Evolutionary conservation across 2,329 filamentous ascomycete genomes (phyloP).

Genomic region (Trichoderma sp.): DNA sequence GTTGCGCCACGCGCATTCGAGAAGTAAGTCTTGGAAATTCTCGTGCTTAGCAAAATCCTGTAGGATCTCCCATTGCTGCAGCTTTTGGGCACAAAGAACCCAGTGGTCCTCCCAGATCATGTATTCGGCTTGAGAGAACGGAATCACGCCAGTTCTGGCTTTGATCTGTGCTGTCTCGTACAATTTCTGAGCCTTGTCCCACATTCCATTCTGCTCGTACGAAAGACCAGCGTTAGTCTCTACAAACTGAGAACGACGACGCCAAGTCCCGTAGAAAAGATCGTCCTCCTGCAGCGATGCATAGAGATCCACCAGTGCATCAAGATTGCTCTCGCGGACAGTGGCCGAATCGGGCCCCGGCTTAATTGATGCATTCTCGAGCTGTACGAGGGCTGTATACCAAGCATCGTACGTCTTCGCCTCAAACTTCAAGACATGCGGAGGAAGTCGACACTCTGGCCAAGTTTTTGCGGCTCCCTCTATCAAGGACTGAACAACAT

Average conservation of each 20-base stretch:
- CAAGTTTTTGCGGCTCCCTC: conserved; percentile 82
- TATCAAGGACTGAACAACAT: conserved; percentile 89
- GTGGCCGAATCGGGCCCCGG: conserved; percentile 81
- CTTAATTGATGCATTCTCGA: conserved; percentile 85
- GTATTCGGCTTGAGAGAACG: conserved; percentile 95
- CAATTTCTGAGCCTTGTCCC: conserved; percentile 97
- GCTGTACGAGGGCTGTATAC: conserved; percentile 90
- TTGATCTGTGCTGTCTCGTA: conserved; percentile 98
- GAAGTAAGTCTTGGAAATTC: conserved; percentile 92
- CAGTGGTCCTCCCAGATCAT: conserved; percentile 99
- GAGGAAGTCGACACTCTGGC: conserved; percentile 88
- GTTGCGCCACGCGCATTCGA: conserved; percentile 95
- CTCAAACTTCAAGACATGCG: conserved; percentile 93
- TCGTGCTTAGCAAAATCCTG: conserved; percentile 99
- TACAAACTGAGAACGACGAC: conserved; percentile 90
- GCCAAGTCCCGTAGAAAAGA: conserved; percentile 96
- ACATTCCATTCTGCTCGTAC: conserved; percentile 98
- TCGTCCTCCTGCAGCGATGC: conserved; percentile 91
- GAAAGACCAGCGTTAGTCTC: conserved; percentile 97
- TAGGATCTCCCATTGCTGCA: conserved; percentile 98
- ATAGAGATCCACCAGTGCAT: conserved; percentile 94
- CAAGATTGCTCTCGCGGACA: conserved; percentile 90
- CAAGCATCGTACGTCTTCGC: conserved; percentile 94
- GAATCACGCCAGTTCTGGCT: conserved; percentile 90
- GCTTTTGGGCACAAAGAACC: conserved; percentile 95